Evolutionary conservation across 805 yeast genomes (phyloP), one percentile per base, ranked within the genome.

Genomic region (Saccharomycopsis schoenii): DNA sequence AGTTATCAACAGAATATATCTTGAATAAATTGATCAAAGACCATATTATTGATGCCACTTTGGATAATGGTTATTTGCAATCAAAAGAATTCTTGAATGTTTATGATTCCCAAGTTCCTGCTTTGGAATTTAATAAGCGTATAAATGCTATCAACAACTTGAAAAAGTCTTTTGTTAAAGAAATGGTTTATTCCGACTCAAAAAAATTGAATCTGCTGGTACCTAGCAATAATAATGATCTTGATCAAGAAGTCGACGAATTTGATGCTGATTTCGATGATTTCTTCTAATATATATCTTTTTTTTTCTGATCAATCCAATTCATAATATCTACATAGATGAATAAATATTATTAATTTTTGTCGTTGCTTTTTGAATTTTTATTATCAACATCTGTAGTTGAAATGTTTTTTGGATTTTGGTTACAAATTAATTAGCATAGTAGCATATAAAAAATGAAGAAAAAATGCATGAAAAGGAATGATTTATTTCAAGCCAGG

Each of bases 21-120:
- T 97, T 94, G 24, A 89, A 97, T 43, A 93, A 94, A 77, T 94
- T 97, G 29, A 93, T 94, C 62, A 85, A 97, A 69, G 99, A 94
- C 72, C 97, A 97, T 63, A 98, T 94, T 58, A 89, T 94, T 71
- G 98, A 94, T 69, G 98, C 99, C 2, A 82, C 84, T 60, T 88
- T 94, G 67, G 89, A 94, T 71, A 97, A 92, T 74, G 89, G 89
- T 70, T 92, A 77, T 72, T 92, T 94, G 88, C 92, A 91, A 75
- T 86, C 96, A 43, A 86, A 84, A 67, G 99, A 94, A 72, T 76
- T 89, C 62, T 75, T 83, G 68, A 97, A 94, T 72, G 81, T 92
- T 57, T 94, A 94, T 73, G 86, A 94, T 9, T 90, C 98, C 0
- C 81, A 78, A 55, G 85, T 84, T 68, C 99, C 99, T 40, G 97